Conservation (phyloP, 768 basidiomycete species). For the Psilocybe subaeruginosa region DNA sequence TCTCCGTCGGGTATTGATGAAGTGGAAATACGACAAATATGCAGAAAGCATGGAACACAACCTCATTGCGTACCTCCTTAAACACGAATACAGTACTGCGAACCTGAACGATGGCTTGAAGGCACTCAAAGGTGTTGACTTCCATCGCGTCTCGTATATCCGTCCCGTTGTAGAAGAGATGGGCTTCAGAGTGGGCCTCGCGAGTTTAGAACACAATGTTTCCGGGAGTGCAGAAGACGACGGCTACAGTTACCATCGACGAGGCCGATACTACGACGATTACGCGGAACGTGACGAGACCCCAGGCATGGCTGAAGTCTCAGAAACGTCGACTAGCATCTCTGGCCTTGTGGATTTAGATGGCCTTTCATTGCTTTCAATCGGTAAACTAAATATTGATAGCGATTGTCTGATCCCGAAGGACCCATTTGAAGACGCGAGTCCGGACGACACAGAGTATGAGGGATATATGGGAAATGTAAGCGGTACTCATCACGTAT, state of each 20-base stretch:
- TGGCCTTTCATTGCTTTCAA: slow-evolving; percentile 22
- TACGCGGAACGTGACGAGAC: slow-evolving; percentile 27
- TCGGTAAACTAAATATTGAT: slow-evolving; percentile 20
- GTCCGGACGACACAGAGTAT: slow-evolving; percentile 39
- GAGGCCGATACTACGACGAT: slow-evolving; percentile 16
- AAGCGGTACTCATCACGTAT: not conserved
- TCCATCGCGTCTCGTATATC: slow-evolving; percentile 33
- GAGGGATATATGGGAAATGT: slow-evolving; percentile 48
- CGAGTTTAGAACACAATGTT: slow-evolving; percentile 32
- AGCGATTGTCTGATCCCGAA: slow-evolving; percentile 34
- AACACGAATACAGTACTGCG: slow-evolving; percentile 28
- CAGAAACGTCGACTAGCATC: slow-evolving; percentile 21
- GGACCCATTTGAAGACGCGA: slow-evolving; percentile 33
- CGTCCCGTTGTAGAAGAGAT: slow-evolving; percentile 33
- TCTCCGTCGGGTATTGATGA: slow-evolving; percentile 35
- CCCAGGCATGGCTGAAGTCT: slow-evolving; percentile 35
- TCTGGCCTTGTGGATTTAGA: slow-evolving; percentile 34
- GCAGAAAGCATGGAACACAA: slow-evolving; percentile 18
- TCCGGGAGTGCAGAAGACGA: slow-evolving; percentile 21
- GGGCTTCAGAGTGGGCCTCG: slow-evolving; percentile 39
- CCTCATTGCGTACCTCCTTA: slow-evolving; percentile 28
- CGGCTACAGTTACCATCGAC: slow-evolving; percentile 19
- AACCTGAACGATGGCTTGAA: slow-evolving; percentile 24
- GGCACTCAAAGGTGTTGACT: slow-evolving; percentile 42
- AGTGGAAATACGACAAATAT: slow-evolving; percentile 36